Conservation (phyloP, 169 alveolate species). For the Pseudocohnilembus persalinus region DNA sequence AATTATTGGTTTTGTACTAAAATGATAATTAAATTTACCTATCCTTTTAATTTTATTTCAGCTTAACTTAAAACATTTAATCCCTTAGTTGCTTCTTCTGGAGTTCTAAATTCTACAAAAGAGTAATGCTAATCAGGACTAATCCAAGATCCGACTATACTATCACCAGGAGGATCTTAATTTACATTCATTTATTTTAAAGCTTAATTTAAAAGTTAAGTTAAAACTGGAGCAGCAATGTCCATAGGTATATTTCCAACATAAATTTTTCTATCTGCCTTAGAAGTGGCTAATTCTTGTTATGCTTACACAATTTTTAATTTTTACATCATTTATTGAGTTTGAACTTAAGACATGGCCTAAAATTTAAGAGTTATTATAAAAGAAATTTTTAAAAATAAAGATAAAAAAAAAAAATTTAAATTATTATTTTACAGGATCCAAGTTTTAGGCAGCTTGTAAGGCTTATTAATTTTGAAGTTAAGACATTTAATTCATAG, state of each 20-base stretch:
- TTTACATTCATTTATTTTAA: background rate
- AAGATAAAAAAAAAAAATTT: too few relatives aligned
- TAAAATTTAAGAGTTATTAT: background rate
- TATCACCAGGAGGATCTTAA: slow-evolving; percentile 40
- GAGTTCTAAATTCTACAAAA: slow-evolving; percentile 70
- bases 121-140: slow-evolving; percentile 77
- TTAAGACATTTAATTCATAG: background rate
- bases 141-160: slow-evolving; percentile 68
- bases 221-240: background rate
- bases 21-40: background rate
- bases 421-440: too few relatives aligned
- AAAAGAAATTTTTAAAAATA: too few relatives aligned
- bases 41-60: background rate
- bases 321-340: background rate
- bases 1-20: too few relatives aligned
- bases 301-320: background rate
- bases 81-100: slow-evolving; percentile 69
- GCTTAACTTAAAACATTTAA: slow-evolving; percentile 3
- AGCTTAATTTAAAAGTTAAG: background rate
- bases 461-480: background rate
- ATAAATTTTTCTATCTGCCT: background rate
- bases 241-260: background rate
- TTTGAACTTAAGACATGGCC: background rate
- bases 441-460: too few relatives aligned
- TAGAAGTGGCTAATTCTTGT: background rate